Conservation (phyloP, 139 green algal species). For the Gonium pectorale region DNA sequence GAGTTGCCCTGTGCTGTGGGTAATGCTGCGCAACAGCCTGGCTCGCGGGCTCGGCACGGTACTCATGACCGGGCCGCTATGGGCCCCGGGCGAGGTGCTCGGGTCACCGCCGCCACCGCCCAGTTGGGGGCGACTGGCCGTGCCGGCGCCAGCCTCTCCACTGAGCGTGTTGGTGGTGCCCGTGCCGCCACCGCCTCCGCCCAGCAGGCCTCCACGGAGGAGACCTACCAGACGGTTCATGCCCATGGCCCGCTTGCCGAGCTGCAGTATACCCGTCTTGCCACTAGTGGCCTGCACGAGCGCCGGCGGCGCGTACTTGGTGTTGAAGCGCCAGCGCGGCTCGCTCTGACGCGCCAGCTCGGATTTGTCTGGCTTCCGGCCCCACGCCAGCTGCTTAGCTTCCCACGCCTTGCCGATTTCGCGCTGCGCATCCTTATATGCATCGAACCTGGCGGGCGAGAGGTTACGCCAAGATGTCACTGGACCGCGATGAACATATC, state of each 20-base stretch:
- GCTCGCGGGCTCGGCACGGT: background rate
- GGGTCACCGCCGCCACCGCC: too few relatives aligned
- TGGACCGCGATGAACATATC: too few relatives aligned
- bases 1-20: background rate
- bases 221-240: conserved; percentile 28
- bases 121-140: too few relatives aligned
- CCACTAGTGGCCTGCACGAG: conserved; percentile 11
- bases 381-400: background rate
- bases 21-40: conserved; percentile 1
- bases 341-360: background rate
- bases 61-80: too few relatives aligned
- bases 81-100: too few relatives aligned
- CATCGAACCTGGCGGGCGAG: conserved; percentile 23
- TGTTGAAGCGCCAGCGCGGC: conserved; percentile 37
- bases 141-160: background rate
- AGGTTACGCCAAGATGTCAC: too few relatives aligned
- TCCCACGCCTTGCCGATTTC: conserved; percentile 30
- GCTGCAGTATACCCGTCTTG: conserved; percentile 14
- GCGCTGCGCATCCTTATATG: background rate
- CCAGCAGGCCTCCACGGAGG: background rate
- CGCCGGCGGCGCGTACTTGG: conserved; percentile 28
- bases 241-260: conserved; percentile 16
- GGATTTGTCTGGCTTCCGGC: conserved; percentile 12
- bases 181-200: background rate
- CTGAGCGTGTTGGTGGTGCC: background rate